Percentiles rank a stretch among this genome's conserved stretches.
phyloP scores from a whole-genome alignment of 345 rosid genomes.

The Turnera subulata region DNA sequence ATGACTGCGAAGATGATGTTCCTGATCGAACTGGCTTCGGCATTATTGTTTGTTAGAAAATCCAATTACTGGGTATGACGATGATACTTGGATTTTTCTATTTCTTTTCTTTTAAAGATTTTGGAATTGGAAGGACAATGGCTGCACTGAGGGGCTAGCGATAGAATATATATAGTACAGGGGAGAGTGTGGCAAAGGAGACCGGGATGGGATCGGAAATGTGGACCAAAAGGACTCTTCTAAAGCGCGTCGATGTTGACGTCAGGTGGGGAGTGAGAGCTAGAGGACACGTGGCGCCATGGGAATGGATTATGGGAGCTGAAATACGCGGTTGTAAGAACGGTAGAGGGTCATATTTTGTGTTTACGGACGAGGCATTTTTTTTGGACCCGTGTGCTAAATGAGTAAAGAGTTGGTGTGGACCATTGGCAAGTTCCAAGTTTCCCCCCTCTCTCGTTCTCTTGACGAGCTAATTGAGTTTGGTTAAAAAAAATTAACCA shows the following conservation, averaged over 20 bases:
- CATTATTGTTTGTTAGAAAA: too few relatives aligned
- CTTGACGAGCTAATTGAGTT: background rate
- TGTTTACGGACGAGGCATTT: too few relatives aligned
- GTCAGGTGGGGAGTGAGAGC: background rate
- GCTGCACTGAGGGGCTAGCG: background rate
- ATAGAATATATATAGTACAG: background rate
- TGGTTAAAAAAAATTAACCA: too few relatives aligned
- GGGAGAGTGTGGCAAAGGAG: background rate
- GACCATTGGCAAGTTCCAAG: background rate
- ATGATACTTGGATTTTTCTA: too few relatives aligned
- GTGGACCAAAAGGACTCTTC: background rate
- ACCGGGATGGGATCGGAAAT: background rate
- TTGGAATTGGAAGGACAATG: background rate
- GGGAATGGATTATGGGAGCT: background rate
- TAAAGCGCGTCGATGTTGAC: background rate
- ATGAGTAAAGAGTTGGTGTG: too few relatives aligned
- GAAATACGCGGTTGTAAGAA: background rate
- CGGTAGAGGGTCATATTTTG: background rate
- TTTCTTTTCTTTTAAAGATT: background rate
- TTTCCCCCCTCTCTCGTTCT: background rate
- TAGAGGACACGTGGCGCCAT: background rate
- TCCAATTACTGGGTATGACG: too few relatives aligned
- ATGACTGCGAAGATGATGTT: background rate
- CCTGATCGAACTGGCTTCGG: too few relatives aligned
- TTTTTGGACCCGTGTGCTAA: too few relatives aligned